Evolutionary conservation across 78 protist genomes (phyloP), one percentile per base, ranked within the genome.

Genomic region (Tieghemostelium lacteum): DNA sequence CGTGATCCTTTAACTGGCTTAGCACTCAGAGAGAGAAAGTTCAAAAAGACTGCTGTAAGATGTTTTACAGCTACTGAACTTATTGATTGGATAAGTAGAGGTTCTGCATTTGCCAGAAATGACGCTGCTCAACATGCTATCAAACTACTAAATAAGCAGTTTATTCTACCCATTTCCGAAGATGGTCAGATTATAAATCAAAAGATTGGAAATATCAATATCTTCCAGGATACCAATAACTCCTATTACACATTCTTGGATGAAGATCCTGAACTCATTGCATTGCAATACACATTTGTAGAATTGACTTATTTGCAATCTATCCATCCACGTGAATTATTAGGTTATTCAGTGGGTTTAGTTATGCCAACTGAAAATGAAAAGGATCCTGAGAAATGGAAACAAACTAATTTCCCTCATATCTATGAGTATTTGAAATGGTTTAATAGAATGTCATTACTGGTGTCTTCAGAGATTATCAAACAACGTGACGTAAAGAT

Each of bases 301-400:
- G 91, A 83, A 45, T 29, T 83, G 37, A 60, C 66, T 20, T 70
- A 60, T 16, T 42, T 83, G 6, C 91, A 83, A 54, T 22, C 66
- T 10, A 83, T 83, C 33, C 91, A 83, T 83, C 91, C 91, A 40
- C 33, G 91, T 22, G 91, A 83, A 29, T 50, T 83, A 10, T 39
- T 83, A 3, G 91, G 91, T 40, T 83, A 31, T 49, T 60, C 73
- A 3, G 91, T 83, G 40, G 91, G 91, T 60, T 60, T 83, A 28
- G 91, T 73, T 0, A 75, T 50, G 60, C 77, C 86, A 28, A 36
- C 31, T 28, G 78, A 83, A 57, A 70, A 69, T 28, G 83, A 57
- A 57, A 73, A 57, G 8, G 71, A 37, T 14, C 73, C 73, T n/a
- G 73, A 62, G 49, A 33, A 42, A 63, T 45, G 66, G 55, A 69